Evolutionary conservation across 2,329 filamentous ascomycete species (phyloP).

Genomic region (Fusarium devonianum): DNA sequence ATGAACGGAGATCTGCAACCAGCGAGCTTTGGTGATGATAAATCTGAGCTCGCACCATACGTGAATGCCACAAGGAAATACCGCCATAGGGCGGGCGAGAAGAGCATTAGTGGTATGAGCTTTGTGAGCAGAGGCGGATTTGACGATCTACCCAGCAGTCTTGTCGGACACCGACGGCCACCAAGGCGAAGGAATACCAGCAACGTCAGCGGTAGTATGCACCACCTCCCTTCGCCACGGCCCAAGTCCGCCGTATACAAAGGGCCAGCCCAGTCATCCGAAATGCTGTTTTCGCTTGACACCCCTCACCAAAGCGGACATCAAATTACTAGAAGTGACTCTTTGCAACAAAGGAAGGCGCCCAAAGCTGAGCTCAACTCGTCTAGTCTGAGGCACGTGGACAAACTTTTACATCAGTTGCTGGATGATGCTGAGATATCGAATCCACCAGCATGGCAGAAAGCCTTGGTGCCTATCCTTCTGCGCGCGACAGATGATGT

Average conservation of each 20-base stretch:
- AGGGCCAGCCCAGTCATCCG: constrained; percentile 60
- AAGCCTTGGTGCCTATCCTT: constrained; percentile 86
- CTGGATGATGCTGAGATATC: constrained; percentile 78
- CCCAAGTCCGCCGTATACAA: constrained; percentile 65
- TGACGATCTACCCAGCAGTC: constrained; percentile 68
- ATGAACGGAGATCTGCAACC: constrained; percentile 72
- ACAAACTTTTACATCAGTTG: constrained; percentile 82
- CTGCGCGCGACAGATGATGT: constrained; percentile 93
- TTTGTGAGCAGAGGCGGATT: constrained; percentile 69
- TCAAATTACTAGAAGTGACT: constrained; percentile 77
- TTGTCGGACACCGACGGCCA: constrained; percentile 66
- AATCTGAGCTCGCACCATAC: constrained; percentile 73
- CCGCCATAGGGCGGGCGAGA: constrained; percentile 76
- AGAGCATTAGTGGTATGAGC: constrained; percentile 74
- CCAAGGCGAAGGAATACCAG: constrained; percentile 82
- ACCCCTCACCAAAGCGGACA: constrained; percentile 53
- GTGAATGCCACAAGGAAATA: constrained; percentile 78
- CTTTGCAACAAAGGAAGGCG: constrained; percentile 76
- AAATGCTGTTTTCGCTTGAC: constrained; percentile 59
- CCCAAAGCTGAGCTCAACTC: constrained; percentile 85
- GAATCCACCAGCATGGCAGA: constrained; percentile 82
- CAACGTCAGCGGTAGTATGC: constrained; percentile 73
- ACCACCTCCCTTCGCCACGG: constrained; percentile 77
- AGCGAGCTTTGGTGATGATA: constrained; percentile 76
- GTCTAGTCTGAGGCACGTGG: constrained; percentile 87